Conservation (phyloP, 768 basidiomycete species). For the Boletus subcaerulescens region DNA sequence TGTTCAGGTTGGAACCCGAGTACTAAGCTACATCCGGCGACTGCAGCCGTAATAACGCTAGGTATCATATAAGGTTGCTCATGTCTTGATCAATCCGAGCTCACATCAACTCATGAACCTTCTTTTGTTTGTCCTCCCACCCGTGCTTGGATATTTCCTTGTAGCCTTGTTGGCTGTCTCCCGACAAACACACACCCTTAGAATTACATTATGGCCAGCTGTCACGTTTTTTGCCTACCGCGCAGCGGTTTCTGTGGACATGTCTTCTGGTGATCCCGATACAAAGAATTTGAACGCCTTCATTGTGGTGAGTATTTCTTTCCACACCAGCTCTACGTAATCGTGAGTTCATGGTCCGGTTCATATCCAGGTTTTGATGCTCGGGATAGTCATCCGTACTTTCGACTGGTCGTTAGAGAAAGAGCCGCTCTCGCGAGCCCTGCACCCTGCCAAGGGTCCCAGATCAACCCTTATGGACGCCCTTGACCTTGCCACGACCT, state of each 20-base stretch:
- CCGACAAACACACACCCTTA: constrained; percentile 41
- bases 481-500: neutral
- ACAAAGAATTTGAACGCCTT: neutral
- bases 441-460: neutral
- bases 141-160: constrained; percentile 43
- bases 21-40: too few species aligned
- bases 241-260: constrained; percentile 25
- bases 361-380: constrained; percentile 12
- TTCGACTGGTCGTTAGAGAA: constrained; percentile 13
- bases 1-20: too few species aligned
- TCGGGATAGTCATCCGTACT: constrained; percentile 10
- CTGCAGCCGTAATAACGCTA: too few species aligned
- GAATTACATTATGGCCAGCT: constrained; percentile 46
- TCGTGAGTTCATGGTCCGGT: neutral
- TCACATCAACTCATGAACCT: constrained; percentile 34
- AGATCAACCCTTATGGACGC: neutral
- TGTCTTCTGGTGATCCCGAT: neutral
- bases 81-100: neutral
- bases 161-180: constrained; percentile 50
- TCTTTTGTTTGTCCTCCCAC: constrained; percentile 38
- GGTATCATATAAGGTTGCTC: neutral
- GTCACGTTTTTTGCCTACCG: constrained; percentile 42
- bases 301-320: neutral
- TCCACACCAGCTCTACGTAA: neutral
- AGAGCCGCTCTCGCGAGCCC: constrained; percentile 6